phyloP scores from a whole-genome alignment of 2,329 filamentous ascomycete species.

The Fusarium austroafricanum region DNA sequence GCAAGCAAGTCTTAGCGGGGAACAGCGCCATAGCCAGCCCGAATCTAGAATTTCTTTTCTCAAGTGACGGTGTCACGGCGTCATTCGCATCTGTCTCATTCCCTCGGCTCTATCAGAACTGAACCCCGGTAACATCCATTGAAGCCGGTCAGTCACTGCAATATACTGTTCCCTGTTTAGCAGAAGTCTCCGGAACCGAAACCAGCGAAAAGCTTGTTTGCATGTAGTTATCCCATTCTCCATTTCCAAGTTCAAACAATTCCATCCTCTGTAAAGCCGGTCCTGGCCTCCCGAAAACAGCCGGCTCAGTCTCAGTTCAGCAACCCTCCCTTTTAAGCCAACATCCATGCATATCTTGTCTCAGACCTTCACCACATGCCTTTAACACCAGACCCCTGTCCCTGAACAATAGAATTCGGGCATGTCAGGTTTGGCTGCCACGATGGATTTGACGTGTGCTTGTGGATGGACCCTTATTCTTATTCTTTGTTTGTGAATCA shows the following conservation, averaged over 20 bases:
- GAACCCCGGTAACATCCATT: conserved; percentile 4
- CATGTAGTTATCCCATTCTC: conserved; percentile 2
- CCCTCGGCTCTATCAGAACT: conserved; percentile 13
- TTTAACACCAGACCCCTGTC: conserved; percentile 37
- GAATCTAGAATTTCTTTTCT: conserved; percentile 9
- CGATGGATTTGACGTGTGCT: conserved; percentile 17
- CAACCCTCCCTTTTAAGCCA: not conserved
- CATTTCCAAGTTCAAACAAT: conserved; percentile 11
- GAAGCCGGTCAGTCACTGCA: not conserved
- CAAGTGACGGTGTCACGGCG: conserved; percentile 45
- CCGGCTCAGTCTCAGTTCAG: not conserved
- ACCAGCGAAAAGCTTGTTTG: conserved; percentile 28
- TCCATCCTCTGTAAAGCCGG: conserved; percentile 4
- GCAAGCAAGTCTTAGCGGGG: conserved; percentile 27
- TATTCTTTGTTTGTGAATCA: conserved; percentile 1
- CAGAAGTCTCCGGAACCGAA: conserved; percentile 7
- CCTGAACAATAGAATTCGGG: conserved; percentile 12
- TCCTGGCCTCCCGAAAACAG: conserved; percentile 23
- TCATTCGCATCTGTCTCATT: conserved; percentile 35
- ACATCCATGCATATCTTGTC: conserved; percentile 27
- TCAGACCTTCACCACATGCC: conserved; percentile 37
- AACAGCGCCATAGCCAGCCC: conserved; percentile 9
- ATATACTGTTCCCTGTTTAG: no score
- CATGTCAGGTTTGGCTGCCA: not conserved
- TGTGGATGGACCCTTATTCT: conserved; percentile 40